These are phyloP conservation scores for Boletus pseudopeckii DNA, from an alignment of 768 basidiomycete genomes.

Conservation along the genomic window DNA sequence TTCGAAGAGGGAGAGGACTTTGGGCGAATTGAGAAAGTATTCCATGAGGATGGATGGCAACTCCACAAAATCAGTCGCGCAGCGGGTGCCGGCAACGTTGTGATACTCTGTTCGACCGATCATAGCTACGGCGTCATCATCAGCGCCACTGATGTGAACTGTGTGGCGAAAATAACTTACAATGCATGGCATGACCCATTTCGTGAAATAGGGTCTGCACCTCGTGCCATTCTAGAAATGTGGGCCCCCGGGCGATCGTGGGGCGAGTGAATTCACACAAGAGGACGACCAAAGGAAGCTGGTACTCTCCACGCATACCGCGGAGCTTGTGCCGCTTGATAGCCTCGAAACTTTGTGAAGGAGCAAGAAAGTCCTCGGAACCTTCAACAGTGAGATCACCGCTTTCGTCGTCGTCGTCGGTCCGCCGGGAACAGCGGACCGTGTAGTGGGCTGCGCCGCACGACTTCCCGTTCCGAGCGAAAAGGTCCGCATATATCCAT, in stretches of 20 bases:
- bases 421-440: conserved; percentile 87
- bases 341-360: conserved; percentile 62
- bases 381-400: conserved; percentile 52
- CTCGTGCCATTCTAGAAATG: conserved; percentile 86
- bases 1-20: conserved; percentile 78
- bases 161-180: conserved; percentile 49
- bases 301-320: conserved; percentile 67
- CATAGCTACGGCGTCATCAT: conserved; percentile 65
- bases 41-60: conserved; percentile 99
- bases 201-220: conserved; percentile 95
- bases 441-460: conserved; percentile 97
- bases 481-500: conserved; percentile 93
- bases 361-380: conserved; percentile 38
- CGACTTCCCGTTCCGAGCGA: conserved; percentile 79
- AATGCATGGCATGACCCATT: conserved; percentile 99
- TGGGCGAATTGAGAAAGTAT: conserved; percentile 85
- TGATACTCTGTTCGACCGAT: conserved; percentile 96
- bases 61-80: conserved; percentile 98
- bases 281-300: conserved; percentile 89
- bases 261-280: conserved; percentile 82
- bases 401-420: conserved; percentile 83
- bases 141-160: not conserved
- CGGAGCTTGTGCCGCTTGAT: conserved; percentile 57
- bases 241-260: conserved; percentile 56
- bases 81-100: conserved; percentile 95